Evolutionary conservation across 805 yeast species (phyloP), one percentile per base, ranked within the genome.

Genomic region (Metschnikowia continentalis): DNA sequence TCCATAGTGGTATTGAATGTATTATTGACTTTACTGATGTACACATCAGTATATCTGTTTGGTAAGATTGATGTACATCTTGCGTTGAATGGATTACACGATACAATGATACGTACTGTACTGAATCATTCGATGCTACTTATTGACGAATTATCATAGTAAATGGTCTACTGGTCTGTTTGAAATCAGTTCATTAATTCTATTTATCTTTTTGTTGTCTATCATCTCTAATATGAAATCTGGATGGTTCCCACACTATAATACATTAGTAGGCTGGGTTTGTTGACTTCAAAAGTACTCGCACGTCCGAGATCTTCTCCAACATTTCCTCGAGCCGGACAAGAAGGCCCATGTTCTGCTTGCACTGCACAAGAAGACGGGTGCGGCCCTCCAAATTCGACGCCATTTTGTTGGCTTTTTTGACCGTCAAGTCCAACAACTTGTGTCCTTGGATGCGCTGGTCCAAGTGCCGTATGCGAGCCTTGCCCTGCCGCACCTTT

Each of bases 231-330:
- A 26, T 26, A 26, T 8, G 30, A 5, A 26, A 26, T 26, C 30
- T 26, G 30, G 30, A 26, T 26, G 30, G 30, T 8, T 26, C 30
- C 30, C 30, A 26, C 13, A 3, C 11, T 42, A 42, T 42, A 42
- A 42, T 32, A 42, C 37, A 39, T 38, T 19, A 37, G 15, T 39
- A 14, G 26, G 17, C 15, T 39, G 30, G 32, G 19, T 19, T n/a
- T 2, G 22, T 20, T 26, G 32, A 26, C 17, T 26, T 20, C 43
- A 40, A 42, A 15, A 42, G n/a, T 11, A 10, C 20, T n/a, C 46
- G 46, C 23, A 42, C 38, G 15, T 42, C 38, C 8, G 22, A n/a
- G n/a, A 42, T 42, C 38, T 42, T 42, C 6, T 23, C 32, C 46
- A 33, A 33, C 38, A 42, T 17, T 33, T 33, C 20, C 8, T 30